Evolutionary conservation across 192 early-diverging fungal genomes (phyloP).

Genomic region (Helicostylum pulchrum): DNA sequence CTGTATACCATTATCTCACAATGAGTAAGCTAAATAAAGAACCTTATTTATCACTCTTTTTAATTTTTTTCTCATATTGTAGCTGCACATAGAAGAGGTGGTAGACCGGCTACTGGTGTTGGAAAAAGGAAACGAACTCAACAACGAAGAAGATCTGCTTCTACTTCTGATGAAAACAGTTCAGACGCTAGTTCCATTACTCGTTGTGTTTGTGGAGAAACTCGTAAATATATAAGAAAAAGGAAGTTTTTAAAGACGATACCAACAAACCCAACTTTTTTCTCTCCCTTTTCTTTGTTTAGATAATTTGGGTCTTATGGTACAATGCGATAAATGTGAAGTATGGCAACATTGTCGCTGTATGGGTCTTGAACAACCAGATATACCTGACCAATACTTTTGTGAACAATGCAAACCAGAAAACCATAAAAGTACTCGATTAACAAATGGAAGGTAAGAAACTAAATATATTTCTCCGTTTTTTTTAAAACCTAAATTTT

Average conservation of each 20-base stretch:
- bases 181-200: constrained; percentile 46
- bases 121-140: no score
- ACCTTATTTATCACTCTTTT: no score
- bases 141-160: constrained; percentile 5
- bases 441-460: constrained; percentile 37
- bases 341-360: constrained; percentile 55
- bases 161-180: constrained; percentile 39
- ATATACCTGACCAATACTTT: constrained; percentile 50
- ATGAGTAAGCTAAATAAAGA: no score
- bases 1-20: no score
- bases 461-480: not conserved
- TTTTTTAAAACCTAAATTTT: not conserved
- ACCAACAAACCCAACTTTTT: not conserved
- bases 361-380: constrained; percentile 43
- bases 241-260: not conserved
- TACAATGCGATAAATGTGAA: constrained; percentile 50
- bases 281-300: not conserved
- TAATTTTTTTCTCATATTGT: no score
- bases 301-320: constrained; percentile 52
- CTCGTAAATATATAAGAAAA: constrained; percentile 40
- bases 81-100: no score
- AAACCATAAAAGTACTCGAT: constrained; percentile 36
- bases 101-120: no score
- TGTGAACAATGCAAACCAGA: constrained; percentile 47
- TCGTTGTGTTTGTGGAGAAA: constrained; percentile 48